phyloP scores from a whole-genome alignment of 176 grass and related monocot genomes.

The Poa pratensis region DNA sequence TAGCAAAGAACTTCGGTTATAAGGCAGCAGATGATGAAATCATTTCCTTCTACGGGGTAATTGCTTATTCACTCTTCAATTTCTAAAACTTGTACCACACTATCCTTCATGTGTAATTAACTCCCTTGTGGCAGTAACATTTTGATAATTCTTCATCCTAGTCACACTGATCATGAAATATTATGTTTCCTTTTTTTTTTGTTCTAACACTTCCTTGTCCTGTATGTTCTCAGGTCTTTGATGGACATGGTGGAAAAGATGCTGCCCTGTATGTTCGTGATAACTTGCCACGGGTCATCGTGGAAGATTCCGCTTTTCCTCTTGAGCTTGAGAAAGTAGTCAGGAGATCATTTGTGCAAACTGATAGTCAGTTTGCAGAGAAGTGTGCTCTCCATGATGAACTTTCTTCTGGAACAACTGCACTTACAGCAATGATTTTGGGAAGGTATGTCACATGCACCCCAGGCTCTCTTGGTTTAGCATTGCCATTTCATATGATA shows the following conservation, averaged over 20 bases:
- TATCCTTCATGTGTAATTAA: background rate
- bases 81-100: background rate
- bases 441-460: slow-evolving; percentile 66
- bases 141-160: background rate
- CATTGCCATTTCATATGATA: slow-evolving; percentile 6
- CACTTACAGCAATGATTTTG: slow-evolving; percentile 89
- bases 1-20: slow-evolving; percentile 80
- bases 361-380: slow-evolving; percentile 76
- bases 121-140: background rate
- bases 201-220: background rate
- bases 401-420: slow-evolving; percentile 87
- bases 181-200: background rate
- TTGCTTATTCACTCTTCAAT: slow-evolving; percentile 12
- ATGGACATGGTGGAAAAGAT: slow-evolving; percentile 95
- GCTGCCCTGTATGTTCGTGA: slow-evolving; percentile 92
- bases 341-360: slow-evolving; percentile 80
- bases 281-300: slow-evolving; percentile 86
- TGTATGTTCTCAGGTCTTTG: slow-evolving; percentile 67
- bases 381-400: slow-evolving; percentile 49
- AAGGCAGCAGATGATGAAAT: slow-evolving; percentile 51
- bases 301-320: slow-evolving; percentile 91
- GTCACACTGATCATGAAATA: slow-evolving; percentile 15
- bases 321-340: slow-evolving; percentile 86
- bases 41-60: slow-evolving; percentile 94
- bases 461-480: background rate